A percentile compares a stretch with the other conserved stretches of the same genome.
Evolutionary conservation across 352 stramenopile species (phyloP).

Genomic region (Aphanomyces stellatus): DNA sequence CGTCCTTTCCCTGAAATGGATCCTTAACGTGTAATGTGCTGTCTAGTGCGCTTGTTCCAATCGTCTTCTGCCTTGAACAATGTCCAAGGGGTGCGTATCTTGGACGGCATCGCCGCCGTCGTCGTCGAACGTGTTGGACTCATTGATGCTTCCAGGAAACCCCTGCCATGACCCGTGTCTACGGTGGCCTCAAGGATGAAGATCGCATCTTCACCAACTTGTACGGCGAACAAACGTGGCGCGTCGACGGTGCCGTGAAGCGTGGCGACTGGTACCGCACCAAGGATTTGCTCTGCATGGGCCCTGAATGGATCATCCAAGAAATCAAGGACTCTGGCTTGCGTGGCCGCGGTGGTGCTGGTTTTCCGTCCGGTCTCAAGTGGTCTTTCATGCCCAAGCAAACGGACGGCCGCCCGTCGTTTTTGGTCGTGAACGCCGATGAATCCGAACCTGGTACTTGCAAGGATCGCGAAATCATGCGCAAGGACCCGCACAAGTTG

Average conservation of each 20-base stretch:
- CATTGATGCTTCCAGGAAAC: constrained; percentile 30
- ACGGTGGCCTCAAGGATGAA: constrained; percentile 96
- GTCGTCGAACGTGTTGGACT: not conserved
- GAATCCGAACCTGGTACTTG: constrained; percentile 99
- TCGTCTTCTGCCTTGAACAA: constrained; percentile 5
- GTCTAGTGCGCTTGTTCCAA: constrained; percentile 3
- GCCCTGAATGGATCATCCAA: constrained; percentile 99
- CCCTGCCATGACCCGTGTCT: constrained; percentile 69
- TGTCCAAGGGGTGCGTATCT: constrained; percentile 1
- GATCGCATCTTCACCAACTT: constrained; percentile 99
- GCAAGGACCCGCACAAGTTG: constrained; percentile 99
- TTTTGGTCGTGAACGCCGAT: constrained; percentile 99
- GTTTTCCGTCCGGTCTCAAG: constrained; percentile 99
- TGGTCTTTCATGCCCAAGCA: constrained; percentile 99
- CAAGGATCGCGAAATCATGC: constrained; percentile 99
- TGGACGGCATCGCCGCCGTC: not conserved
- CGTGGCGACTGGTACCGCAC: constrained; percentile 95
- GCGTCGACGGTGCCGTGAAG: constrained; percentile 78
- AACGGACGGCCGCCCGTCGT: constrained; percentile 97
- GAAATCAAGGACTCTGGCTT: constrained; percentile 99
- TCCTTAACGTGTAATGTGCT: not conserved
- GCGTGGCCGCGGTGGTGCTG: constrained; percentile 94
- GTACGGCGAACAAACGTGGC: constrained; percentile 95
- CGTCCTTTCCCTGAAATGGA: not conserved
- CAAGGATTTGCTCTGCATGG: constrained; percentile 98